These are phyloP conservation scores for Ceratobasidium theobromae DNA, from an alignment of 1,284 basidiomycete genomes.

Conservation along the genomic window DNA sequence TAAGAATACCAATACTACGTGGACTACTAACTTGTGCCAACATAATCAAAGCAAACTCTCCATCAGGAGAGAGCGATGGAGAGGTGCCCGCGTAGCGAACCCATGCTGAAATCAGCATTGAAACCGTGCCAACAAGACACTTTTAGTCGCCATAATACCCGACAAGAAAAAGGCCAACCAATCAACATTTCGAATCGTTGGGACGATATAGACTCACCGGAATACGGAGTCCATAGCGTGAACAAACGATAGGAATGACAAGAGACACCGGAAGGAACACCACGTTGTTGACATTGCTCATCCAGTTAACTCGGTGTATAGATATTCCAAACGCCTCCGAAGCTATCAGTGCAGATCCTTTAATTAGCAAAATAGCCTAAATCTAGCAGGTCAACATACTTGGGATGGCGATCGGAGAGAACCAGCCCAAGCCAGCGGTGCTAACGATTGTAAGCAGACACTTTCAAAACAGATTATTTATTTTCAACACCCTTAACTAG, in stretches of 20 bases:
- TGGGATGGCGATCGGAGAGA: background rate
- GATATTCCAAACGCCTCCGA: background rate
- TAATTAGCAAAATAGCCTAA: background rate
- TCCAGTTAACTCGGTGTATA: constrained; percentile 60
- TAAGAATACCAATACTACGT: background rate
- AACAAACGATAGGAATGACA: constrained; percentile 56
- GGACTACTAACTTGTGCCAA: constrained; percentile 59
- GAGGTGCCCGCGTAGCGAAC: constrained; percentile 68
- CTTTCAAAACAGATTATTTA: background rate
- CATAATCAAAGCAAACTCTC: constrained; percentile 62
- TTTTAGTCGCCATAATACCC: constrained; percentile 32
- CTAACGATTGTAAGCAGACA: background rate
- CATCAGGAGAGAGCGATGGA: constrained; percentile 49
- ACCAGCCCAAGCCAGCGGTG: background rate
- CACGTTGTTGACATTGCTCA: constrained; percentile 65
- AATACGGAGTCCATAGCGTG: constrained; percentile 59
- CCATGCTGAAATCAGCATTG: constrained; percentile 69
- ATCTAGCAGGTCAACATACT: background rate
- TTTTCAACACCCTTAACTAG: background rate
- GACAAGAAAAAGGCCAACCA: background rate
- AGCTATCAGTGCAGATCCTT: background rate
- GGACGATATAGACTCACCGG: constrained; percentile 50
- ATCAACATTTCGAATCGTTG: background rate
- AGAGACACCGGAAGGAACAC: constrained; percentile 63
- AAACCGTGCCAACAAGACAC: constrained; percentile 57